phyloP scores from a whole-genome alignment of 2,329 filamentous ascomycete genomes.

The Nemania bipapillata region DNA sequence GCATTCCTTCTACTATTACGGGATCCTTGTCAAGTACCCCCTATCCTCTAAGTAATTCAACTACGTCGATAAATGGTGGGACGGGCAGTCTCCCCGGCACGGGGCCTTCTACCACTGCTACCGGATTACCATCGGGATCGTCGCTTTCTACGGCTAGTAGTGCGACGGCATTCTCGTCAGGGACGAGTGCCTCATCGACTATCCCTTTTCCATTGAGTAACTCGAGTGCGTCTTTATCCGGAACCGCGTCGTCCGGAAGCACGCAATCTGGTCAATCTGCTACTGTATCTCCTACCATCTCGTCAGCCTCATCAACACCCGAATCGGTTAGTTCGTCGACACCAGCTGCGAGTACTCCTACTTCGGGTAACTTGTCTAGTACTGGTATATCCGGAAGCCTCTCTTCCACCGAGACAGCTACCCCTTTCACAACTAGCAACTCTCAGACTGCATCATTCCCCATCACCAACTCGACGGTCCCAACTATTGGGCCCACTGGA shows the following conservation, averaged over 20 bases:
- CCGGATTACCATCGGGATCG: conserved; percentile 3
- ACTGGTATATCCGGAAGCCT: background rate
- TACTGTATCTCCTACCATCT: conserved; percentile 4
- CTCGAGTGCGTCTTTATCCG: conserved; percentile 26
- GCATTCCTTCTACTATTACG: background rate
- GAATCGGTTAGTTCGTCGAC: conserved; percentile 13
- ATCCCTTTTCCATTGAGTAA: conserved; percentile 29
- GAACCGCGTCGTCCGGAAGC: conserved; percentile 21
- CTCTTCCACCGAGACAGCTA: conserved; percentile 9
- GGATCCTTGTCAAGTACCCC: conserved; percentile 14
- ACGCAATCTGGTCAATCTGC: conserved; percentile 4
- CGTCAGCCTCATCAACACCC: background rate
- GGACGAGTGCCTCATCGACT: conserved; percentile 13
- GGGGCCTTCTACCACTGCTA: conserved; percentile 10
- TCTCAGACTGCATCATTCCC: conserved; percentile 38
- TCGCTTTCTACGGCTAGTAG: background rate
- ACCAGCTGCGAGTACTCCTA: background rate
- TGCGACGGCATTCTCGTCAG: background rate
- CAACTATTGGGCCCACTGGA: conserved; percentile 31
- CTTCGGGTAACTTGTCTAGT: conserved; percentile 3
- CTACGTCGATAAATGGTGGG: conserved; percentile 4
- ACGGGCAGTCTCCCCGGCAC: conserved; percentile 20
- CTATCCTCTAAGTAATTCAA: conserved; percentile 31
- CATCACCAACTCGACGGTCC: conserved; percentile 35
- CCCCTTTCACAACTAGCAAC: conserved; percentile 10